Evolutionary conservation across 2,329 filamentous ascomycete species (phyloP).

Genomic region (Emergomyces pasteurianus): DNA sequence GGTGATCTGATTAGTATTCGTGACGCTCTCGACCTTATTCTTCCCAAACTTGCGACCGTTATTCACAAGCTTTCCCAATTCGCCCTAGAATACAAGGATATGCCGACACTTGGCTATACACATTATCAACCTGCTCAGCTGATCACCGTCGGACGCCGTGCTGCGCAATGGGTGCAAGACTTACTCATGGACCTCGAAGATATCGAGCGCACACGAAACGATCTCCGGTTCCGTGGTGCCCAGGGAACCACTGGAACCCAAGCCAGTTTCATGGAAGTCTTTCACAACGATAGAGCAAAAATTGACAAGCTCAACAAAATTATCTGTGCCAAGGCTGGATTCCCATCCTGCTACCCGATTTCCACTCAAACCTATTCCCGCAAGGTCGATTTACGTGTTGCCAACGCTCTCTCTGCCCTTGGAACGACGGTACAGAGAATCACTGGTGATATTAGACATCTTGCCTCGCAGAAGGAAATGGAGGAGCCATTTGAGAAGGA

Average conservation of each 20-base stretch:
- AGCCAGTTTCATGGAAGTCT: conserved; percentile 63
- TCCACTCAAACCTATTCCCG: conserved; percentile 65
- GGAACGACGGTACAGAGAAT: conserved; percentile 68
- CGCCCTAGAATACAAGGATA: conserved; percentile 58
- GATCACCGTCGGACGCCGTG: conserved; percentile 56
- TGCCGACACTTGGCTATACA: conserved; percentile 68
- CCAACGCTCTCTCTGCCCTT: conserved; percentile 67
- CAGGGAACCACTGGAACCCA: conserved; percentile 66
- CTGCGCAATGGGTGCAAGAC: conserved; percentile 64
- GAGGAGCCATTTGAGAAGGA: conserved; percentile 73
- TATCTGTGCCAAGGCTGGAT: conserved; percentile 55
- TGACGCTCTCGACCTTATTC: conserved; percentile 62
- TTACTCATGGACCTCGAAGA: conserved; percentile 63
- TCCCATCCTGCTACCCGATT: conserved; percentile 49
- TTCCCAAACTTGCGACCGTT: conserved; percentile 66
- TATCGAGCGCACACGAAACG: conserved; percentile 55
- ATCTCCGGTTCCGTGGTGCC: conserved; percentile 60
- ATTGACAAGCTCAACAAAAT: conserved; percentile 52
- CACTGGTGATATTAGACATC: conserved; percentile 59
- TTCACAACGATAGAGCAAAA: conserved; percentile 47
- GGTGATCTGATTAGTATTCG: conserved; percentile 66
- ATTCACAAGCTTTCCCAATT: conserved; percentile 63
- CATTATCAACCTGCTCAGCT: conserved; percentile 35
- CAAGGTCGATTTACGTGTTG: conserved; percentile 71
- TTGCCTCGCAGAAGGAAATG: conserved; percentile 67